Percentiles rank a stretch among this genome's conserved stretches.
These are phyloP conservation scores for Pseudovirgaria hyperparasitica DNA, from an alignment of 2,329 filamentous ascomycete genomes.

Conservation along the genomic window DNA sequence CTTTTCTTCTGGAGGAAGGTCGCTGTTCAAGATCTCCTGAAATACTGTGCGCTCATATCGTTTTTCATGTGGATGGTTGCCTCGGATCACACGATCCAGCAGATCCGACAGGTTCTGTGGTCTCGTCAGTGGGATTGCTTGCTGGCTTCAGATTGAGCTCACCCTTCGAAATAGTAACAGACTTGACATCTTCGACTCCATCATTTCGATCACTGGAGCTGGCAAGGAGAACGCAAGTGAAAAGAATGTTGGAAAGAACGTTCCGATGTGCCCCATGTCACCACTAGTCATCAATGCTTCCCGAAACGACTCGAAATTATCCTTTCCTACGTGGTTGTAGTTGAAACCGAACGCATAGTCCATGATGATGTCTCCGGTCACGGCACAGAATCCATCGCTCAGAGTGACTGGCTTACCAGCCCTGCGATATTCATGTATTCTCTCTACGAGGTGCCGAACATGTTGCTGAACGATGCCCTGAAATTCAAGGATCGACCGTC, in stretches of 20 bases:
- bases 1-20: constrained; percentile 11
- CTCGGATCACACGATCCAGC: too few relatives aligned
- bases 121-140: too few relatives aligned
- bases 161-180: too few relatives aligned
- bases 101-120: too few relatives aligned
- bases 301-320: constrained; percentile 21
- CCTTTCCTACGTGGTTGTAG: constrained; percentile 18
- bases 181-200: too few relatives aligned
- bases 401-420: constrained; percentile 18
- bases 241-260: constrained; percentile 18
- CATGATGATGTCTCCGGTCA: constrained; percentile 34
- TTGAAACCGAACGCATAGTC: constrained; percentile 28
- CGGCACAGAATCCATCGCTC: constrained; percentile 23
- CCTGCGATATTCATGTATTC: constrained; percentile 18
- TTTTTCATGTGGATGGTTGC: too few relatives aligned
- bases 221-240: too few relatives aligned
- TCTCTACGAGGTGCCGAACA: constrained; percentile 16
- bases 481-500: constrained; percentile 20
- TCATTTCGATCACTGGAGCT: too few relatives aligned
- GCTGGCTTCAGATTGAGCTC: too few relatives aligned
- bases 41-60: constrained; percentile 16
- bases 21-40: constrained; percentile 15
- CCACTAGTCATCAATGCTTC: constrained; percentile 21
- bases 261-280: constrained; percentile 18
- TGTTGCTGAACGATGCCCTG: constrained; percentile 24